Base-by-base conservation (phyloP, 2,329 filamentous ascomycete genomes). In the Aspergillus glaucus region DNA sequence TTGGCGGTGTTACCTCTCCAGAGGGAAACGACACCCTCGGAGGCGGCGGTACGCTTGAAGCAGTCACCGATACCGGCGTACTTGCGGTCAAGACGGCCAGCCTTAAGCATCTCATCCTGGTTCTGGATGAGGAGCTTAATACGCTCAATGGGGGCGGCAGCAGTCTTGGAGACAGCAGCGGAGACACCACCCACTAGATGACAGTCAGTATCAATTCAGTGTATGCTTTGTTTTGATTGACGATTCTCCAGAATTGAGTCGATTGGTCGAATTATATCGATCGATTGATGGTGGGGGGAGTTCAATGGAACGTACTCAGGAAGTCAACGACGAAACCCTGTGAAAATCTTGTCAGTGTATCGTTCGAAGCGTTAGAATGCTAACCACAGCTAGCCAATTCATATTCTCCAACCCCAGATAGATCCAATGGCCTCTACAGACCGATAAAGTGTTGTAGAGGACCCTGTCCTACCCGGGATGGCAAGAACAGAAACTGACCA, bases 1-100 rank as follows among this genome's bases (percentile, higher is more conserved):
- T 98, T 98, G 89, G 93, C 93, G 75, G 93, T 98, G 89, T 98
- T 98, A 79, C 93, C 93, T 85, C 93, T 86, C 93, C 93, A 98
- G 69, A 98, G 84, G 61, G 92, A 85, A 76, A 93, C 85, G 68
- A 93, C 78, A 88, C 93, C 93, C 84, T 98, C 93, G 61, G 87
- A 81, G 69, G 85, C 84, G 60, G 82, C 82, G 73, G 93, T 97
- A 75, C 93, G 88, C 69, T 79, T 80, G 87, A 98, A 98, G 84
- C 93, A 97, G 75, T 98, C 93, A 55, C 58, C 70, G 74, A 98
- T 97, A 75, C 93, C 93, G 68, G 79, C 78, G 84, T 96, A 98
- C 79, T 92, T 94, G 79, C 86, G 86, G 84, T 94, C 89, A 62
- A 98, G 92, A 89, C 93, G 93, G 75, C 93, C 93, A 73, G 85